Evolutionary conservation across 169 alveolate species (phyloP).

Genomic region (Perkinsus olseni): DNA sequence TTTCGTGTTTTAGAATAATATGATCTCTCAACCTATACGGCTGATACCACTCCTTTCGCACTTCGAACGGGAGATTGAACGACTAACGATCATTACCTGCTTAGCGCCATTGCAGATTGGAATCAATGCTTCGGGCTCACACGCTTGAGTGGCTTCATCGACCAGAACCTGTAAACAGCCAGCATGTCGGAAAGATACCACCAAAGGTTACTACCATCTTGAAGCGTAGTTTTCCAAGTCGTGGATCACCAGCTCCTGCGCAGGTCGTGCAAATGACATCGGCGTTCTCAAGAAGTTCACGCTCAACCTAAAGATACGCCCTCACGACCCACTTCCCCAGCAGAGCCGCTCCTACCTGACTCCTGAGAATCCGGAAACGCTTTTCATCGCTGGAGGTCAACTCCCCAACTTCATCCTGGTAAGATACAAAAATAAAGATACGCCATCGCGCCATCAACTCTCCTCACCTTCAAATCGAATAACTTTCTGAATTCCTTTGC

Average conservation of each 20-base stretch:
- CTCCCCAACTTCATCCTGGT: slow-evolving; percentile 30
- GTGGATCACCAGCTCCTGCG: slow-evolving; percentile 83
- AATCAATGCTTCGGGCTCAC: slow-evolving; percentile 85
- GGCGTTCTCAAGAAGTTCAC: slow-evolving; percentile 50
- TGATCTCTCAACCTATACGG: too few relatives aligned
- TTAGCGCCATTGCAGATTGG: slow-evolving; percentile 83
- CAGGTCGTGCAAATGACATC: slow-evolving; percentile 69
- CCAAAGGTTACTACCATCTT: slow-evolving; percentile 11
- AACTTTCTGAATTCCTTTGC: slow-evolving; percentile 46
- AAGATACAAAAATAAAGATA: too few relatives aligned
- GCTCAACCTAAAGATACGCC: slow-evolving; percentile 75
- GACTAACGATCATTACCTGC: slow-evolving; percentile 39
- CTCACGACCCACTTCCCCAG: not conserved
- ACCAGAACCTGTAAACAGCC: slow-evolving; percentile 59
- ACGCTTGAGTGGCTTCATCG: slow-evolving; percentile 92
- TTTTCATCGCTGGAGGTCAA: slow-evolving; percentile 66
- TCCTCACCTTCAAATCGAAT: slow-evolving; percentile 55
- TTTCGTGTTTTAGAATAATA: too few relatives aligned
- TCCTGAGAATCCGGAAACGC: slow-evolving; percentile 59
- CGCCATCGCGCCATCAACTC: too few relatives aligned
- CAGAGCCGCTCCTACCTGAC: not conserved
- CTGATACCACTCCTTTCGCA: too few relatives aligned
- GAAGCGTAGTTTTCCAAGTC: slow-evolving; percentile 74
- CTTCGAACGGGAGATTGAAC: too few relatives aligned
- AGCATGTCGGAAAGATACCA: not conserved